Percentiles rank a stretch among this genome's conserved stretches.
These are phyloP conservation scores for Trapa bicornis DNA, from an alignment of 345 rosid species.

Conservation along the genomic window DNA sequence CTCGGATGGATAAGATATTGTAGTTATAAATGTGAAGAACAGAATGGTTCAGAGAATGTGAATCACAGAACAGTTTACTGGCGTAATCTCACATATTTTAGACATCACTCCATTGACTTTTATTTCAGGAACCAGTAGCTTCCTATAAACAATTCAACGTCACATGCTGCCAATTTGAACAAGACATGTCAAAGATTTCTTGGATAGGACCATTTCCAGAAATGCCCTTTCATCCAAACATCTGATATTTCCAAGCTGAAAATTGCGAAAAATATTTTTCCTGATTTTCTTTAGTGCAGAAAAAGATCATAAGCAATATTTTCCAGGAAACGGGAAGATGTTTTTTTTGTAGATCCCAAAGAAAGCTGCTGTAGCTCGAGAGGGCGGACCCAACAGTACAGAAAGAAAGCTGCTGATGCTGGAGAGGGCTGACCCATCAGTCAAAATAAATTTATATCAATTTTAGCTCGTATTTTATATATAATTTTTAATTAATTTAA, in stretches of 20 bases:
- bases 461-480: too few species aligned
- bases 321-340: not conserved
- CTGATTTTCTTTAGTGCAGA: not conserved
- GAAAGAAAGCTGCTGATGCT: not conserved
- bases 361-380: not conserved
- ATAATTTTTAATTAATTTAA: too few species aligned
- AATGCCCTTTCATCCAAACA: not conserved
- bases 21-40: not conserved
- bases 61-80: not conserved
- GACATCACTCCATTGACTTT: not conserved
- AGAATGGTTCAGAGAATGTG: not conserved
- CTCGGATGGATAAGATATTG: not conserved
- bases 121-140: not conserved
- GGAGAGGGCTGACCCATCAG: too few species aligned
- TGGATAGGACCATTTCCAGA: not conserved
- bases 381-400: not conserved
- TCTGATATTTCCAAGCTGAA: not conserved
- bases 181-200: not conserved
- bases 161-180: not conserved
- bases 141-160: not conserved
- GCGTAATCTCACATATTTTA: not conserved
- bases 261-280: not conserved
- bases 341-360: not conserved
- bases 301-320: not conserved
- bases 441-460: too few species aligned